Conservation (phyloP, 805 yeast species). For the Pichia paraexigua region DNA sequence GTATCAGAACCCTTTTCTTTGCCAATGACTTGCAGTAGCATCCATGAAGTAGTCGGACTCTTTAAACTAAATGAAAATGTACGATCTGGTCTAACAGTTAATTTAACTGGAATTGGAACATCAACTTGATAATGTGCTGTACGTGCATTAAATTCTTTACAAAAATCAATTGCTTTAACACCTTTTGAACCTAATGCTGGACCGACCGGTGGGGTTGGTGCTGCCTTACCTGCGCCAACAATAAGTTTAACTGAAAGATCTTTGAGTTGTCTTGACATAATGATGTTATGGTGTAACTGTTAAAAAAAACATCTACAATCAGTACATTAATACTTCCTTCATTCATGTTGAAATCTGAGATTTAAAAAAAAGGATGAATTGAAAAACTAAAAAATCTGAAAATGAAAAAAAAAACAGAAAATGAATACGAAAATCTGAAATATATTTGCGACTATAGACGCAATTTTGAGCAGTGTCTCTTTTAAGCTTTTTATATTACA, state of each 20-base stretch:
- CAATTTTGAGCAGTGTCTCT: too few relatives aligned
- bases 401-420: too few relatives aligned
- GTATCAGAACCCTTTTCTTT: constrained; percentile 70
- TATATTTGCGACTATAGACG: too few relatives aligned
- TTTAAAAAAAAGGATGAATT: not conserved
- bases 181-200: constrained; percentile 98
- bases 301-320: too few relatives aligned
- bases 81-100: constrained; percentile 89
- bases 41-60: constrained; percentile 87
- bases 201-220: constrained; percentile 98
- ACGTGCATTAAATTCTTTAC: constrained; percentile 96
- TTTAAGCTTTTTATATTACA: too few relatives aligned
- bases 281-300: not conserved
- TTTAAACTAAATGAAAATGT: constrained; percentile 78
- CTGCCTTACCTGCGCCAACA: constrained; percentile 96
- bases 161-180: constrained; percentile 95
- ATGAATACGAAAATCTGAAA: too few relatives aligned
- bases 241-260: constrained; percentile 75
- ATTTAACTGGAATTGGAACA: constrained; percentile 78
- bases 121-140: constrained; percentile 84
- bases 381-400: not conserved
- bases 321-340: not conserved
- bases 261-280: constrained; percentile 31
- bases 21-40: constrained; percentile 75
- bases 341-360: not conserved